phyloP scores from a whole-genome alignment of 495 filamentous ascomycete genomes.

The Penicillium roqueforti region DNA sequence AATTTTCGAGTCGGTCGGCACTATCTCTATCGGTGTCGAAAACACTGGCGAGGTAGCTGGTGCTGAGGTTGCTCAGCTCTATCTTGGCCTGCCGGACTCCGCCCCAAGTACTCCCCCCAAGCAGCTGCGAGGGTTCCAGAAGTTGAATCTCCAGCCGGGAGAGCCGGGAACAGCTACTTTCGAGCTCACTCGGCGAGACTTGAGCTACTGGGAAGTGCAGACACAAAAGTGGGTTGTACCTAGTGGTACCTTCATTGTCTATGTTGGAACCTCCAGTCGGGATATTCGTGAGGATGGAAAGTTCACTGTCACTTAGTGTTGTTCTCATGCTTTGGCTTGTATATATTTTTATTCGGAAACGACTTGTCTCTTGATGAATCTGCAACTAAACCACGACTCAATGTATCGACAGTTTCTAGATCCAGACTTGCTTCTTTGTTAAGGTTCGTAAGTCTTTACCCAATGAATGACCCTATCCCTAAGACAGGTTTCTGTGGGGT shows the following conservation, averaged over 20 bases:
- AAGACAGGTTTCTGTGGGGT: background rate
- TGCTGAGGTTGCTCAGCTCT: constrained; percentile 61
- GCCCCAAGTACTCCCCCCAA: constrained; percentile 21
- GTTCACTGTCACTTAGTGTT: constrained; percentile 11
- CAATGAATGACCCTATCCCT: background rate
- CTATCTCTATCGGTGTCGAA: constrained; percentile 39
- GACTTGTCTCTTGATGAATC: background rate
- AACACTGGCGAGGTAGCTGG: constrained; percentile 52
- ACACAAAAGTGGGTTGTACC: constrained; percentile 64
- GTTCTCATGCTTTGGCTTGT: background rate
- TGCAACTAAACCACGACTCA: background rate
- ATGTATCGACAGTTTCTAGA: background rate
- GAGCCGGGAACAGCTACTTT: constrained; percentile 46
- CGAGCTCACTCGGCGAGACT: constrained; percentile 55
- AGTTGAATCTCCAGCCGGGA: constrained; percentile 43
- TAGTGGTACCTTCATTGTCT: constrained; percentile 33
- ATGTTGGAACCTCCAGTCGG: constrained; percentile 54
- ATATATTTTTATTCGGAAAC: background rate
- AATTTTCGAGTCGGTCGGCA: constrained; percentile 54
- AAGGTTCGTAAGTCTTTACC: background rate
- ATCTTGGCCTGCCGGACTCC: constrained; percentile 51
- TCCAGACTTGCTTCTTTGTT: background rate
- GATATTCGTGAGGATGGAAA: constrained; percentile 20
- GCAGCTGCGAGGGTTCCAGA: constrained; percentile 59
- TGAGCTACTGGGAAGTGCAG: constrained; percentile 62